Evolutionary conservation across 164 flowering plant species (phyloP).

Genomic region (Houttuynia cordata): DNA sequence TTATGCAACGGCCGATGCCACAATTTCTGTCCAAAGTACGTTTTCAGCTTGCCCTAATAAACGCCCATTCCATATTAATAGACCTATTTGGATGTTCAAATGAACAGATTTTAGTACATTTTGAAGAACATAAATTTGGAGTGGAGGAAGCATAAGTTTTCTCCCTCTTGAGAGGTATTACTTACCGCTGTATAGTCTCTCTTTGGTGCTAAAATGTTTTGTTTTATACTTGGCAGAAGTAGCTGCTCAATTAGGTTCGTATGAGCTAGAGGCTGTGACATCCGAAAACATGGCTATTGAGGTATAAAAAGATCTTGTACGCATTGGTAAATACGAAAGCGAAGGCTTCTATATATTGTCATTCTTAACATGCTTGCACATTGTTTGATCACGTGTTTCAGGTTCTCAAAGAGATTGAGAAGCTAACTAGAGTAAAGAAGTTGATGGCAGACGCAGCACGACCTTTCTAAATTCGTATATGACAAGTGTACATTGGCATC

Average conservation of each 20-base stretch:
- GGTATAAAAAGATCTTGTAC: slow-evolving; percentile 3
- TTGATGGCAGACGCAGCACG: slow-evolving; percentile 47
- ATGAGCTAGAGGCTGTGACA: slow-evolving; percentile 6
- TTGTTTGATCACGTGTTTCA: slow-evolving; percentile 7
- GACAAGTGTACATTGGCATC: background rate
- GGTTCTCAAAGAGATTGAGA: slow-evolving; percentile 55
- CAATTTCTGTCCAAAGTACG: slow-evolving; percentile 57
- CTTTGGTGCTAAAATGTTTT: background rate
- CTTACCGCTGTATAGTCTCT: too few species aligned
- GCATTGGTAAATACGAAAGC: too few species aligned
- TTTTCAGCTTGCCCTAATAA: too few species aligned
- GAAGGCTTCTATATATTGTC: too few species aligned
- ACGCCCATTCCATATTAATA: too few species aligned
- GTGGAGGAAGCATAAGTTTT: too few species aligned
- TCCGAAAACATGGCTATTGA: slow-evolving; percentile 11
- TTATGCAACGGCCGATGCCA: slow-evolving; percentile 63
- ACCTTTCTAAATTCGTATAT: slow-evolving; percentile 21
- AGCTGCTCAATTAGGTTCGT: slow-evolving; percentile 31
- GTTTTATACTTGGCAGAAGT: slow-evolving; percentile 30
- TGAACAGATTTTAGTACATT: too few species aligned
- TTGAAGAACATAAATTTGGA: too few species aligned
- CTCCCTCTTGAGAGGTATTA: too few species aligned
- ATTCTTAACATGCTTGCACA: too few species aligned
- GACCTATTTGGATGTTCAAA: too few species aligned
- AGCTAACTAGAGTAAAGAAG: slow-evolving; percentile 36